Base-by-base conservation (phyloP, 2,329 filamentous ascomycete genomes). In the Aureobasidium sp. region DNA sequence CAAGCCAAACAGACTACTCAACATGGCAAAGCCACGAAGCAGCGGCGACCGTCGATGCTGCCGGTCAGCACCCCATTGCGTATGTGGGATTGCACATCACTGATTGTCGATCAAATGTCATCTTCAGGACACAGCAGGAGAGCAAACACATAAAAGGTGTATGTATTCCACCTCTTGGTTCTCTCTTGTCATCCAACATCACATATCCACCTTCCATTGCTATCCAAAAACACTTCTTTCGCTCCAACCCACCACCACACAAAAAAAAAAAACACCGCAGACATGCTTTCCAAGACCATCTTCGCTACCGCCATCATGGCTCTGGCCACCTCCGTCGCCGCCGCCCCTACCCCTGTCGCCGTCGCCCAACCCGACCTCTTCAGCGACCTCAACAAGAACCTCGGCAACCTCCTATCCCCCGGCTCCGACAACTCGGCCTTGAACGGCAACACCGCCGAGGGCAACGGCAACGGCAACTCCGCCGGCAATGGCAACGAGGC, bases 51-150 rank as follows among this genome's bases (percentile, higher is more conserved):
- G 27, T 46, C 29, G 17, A n/a, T 33, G 19, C 47, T 37, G n/a
- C n/a, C n/a, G 19, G 33, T 37, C 33, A 51, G 21, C 33, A 27
- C 21, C 8, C 15, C 23, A 57, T 57, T 57, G 53, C 53, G 53
- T 57, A 57, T 57, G 53, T 57, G 53, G 40, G 21, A 45, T 45
- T 35, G 53, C 53, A 57, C 53, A 57, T 57, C 53, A 45, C n/a
- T 23, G 38, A 33, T 19, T 29, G 40, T 43, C 40, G 38, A 43
- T 45, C 53, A 21, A 35, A 21, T 43, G 27, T 25, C 50, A 31
- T 42, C 21, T 31, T 10, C 33, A 38, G 11, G 27, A 10, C 21
- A 25, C 42, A 45, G 38, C 42, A 17, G 8, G 25, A 1, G 46
- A 37, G 13, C 33, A n/a, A 35, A 35, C 13, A 42, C 50, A 42